Conservation (phyloP, 1,284 basidiomycete species). For the Athelia sp. region DNA sequence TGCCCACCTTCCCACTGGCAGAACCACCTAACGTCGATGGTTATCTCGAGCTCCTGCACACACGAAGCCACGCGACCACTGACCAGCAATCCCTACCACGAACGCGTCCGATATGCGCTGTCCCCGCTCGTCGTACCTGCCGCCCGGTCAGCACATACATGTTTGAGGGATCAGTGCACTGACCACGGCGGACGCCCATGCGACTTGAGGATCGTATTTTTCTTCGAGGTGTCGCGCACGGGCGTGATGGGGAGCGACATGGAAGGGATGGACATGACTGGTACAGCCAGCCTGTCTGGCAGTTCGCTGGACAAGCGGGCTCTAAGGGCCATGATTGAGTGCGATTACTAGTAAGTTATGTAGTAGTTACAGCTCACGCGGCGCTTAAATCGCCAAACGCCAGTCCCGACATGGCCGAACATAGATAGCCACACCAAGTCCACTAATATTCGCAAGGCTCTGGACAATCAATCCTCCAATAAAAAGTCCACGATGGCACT, state of each 20-base stretch:
- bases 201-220: slow-evolving; percentile 80
- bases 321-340: neutral
- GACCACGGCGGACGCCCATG: slow-evolving; percentile 83
- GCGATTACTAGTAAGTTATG: neutral
- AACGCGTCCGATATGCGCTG: slow-evolving; percentile 71
- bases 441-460: too few species aligned
- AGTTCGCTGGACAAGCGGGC: neutral
- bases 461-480: slow-evolving; percentile 19
- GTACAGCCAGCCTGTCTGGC: neutral
- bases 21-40: slow-evolving; percentile 67
- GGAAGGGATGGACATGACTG: neutral
- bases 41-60: slow-evolving; percentile 6
- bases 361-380: neutral
- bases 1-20: slow-evolving; percentile 84
- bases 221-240: slow-evolving; percentile 20
- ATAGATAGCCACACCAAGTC: neutral
- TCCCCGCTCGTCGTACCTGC: slow-evolving; percentile 75
- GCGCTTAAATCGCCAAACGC: neutral
- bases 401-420: neutral
- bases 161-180: slow-evolving; percentile 18
- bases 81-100: slow-evolving; percentile 91
- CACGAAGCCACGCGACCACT: slow-evolving; percentile 35
- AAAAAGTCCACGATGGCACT: slow-evolving; percentile 30
- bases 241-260: neutral
- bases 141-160: slow-evolving; percentile 5